Conservation (phyloP, 2,329 filamentous ascomycete genomes). For the Fusarium devonianum region DNA sequence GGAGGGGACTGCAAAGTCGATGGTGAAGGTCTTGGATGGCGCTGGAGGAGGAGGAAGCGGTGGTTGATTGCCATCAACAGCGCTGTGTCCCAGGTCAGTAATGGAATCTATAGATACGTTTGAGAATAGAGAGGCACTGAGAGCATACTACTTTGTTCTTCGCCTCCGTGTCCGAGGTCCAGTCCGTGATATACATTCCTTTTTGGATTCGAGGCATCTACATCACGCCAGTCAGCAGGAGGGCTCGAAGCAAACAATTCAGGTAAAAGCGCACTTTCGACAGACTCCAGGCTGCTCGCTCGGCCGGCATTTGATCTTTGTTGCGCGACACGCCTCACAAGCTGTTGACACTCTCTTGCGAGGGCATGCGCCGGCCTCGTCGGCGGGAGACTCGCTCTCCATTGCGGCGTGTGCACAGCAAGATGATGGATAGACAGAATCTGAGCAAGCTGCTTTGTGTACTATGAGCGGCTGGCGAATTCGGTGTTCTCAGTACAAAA, state of each 20-base stretch:
- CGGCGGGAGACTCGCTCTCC: slow-evolving; percentile 20
- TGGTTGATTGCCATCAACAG: slow-evolving; percentile 35
- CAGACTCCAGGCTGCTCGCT: slow-evolving; percentile 58
- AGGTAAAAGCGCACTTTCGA: slow-evolving; percentile 52
- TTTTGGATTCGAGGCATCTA: slow-evolving; percentile 61
- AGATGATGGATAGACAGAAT: too few relatives aligned
- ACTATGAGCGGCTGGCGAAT: too few relatives aligned
- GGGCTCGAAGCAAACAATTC: not conserved
- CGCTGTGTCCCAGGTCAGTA: slow-evolving; percentile 11
- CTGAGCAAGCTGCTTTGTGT: too few relatives aligned
- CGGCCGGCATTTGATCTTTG: slow-evolving; percentile 62
- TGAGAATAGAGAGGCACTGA: not conserved
- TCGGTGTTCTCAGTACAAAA: too few relatives aligned
- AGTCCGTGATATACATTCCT: slow-evolving; percentile 61
- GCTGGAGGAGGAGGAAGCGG: slow-evolving; percentile 42
- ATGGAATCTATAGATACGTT: not conserved
- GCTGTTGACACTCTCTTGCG: slow-evolving; percentile 50
- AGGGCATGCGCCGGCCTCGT: slow-evolving; percentile 10
- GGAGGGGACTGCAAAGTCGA: slow-evolving; percentile 58
- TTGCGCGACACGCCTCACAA: slow-evolving; percentile 61
- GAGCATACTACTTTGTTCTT: slow-evolving; percentile 52
- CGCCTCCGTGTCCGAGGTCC: slow-evolving; percentile 59
- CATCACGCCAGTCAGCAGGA: slow-evolving; percentile 1
- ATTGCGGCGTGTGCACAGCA: slow-evolving; percentile 14
- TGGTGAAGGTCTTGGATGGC: slow-evolving; percentile 60